A percentile compares a stretch with the other conserved stretches of the same genome.
Conservation (phyloP, 1,284 basidiomycete genomes). For the Paramarasmius palmivorus region DNA sequence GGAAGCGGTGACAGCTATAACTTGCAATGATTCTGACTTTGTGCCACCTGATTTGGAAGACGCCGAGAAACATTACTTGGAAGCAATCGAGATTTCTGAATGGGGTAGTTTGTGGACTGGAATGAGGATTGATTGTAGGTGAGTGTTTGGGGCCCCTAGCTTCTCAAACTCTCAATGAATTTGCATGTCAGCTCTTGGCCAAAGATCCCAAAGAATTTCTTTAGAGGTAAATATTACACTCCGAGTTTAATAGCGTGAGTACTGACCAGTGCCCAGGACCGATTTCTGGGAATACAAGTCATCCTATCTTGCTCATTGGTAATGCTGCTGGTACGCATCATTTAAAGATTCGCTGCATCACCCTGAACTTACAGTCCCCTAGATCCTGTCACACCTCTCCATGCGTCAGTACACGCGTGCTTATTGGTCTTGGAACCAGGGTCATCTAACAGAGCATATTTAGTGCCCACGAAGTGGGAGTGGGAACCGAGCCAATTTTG, state of each 20-base stretch:
- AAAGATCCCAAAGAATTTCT: constrained; percentile 25
- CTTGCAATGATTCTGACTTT: no score
- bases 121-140: no score
- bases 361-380: not conserved
- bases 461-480: constrained; percentile 43
- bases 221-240: constrained; percentile 25
- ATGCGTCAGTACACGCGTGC: constrained; percentile 27
- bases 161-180: not conserved
- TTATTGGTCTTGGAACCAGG: no score
- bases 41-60: no score
- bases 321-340: constrained; percentile 19
- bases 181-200: not conserved
- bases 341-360: not conserved
- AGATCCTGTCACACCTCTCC: constrained; percentile 44
- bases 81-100: no score
- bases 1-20: constrained; percentile 4
- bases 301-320: constrained; percentile 20
- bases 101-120: no score
- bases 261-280: constrained; percentile 13
- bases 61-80: no score
- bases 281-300: constrained; percentile 21
- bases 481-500: no score
- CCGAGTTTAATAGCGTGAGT: not conserved
- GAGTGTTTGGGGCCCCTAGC: no score
- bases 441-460: no score